Evolutionary conservation across 108 stramenopile species (phyloP), one percentile per base, ranked within the genome.

Genomic region (Hondaea fermentalgiana): DNA sequence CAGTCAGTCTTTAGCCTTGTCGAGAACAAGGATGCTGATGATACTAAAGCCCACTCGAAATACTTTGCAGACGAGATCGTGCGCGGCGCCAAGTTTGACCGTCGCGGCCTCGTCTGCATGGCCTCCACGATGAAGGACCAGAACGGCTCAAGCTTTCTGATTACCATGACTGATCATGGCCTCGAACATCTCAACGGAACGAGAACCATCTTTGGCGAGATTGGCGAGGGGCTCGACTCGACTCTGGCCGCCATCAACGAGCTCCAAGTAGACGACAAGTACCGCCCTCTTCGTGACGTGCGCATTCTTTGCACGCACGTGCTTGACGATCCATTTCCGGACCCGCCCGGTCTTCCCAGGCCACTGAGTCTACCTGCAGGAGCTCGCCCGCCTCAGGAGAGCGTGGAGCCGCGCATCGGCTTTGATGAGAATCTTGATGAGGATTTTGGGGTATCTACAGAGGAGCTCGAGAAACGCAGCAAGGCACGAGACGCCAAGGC

Each of bases 201-300:
- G 43, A 93, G 95, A 45, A 92, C 95, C 2, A 95, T 97, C 1
- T 91, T 99, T 59, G 99, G 98, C 16, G 90, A 87, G 25, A 96
- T 99, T 5, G 95, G 90, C 29, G 99, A 99, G 93, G 99, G 98
- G 88, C 88, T 94, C 60, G 91, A 96, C n/a, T 49, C 93, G 87
- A 93, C 97, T 44, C 88, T 99, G 87, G 95, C 95, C 25, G 92
- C 96, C 87, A 88, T 99, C 44, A 95, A 96, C 89, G 91, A 93
- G 21, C 90, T 95, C 4, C 98, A 97, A 72, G 95, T 94, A 72
- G 99, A 99, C 91, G 92, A 93, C 44, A 89, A 96, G 23, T 98
- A 98, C 23, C 88, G 99, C 59, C 99, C 99, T 5, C 93, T 93
- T 96, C 96, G 29, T 5, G 99, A 99, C 89, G 93, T 99, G 44